phyloP scores from a whole-genome alignment of 2,329 filamentous ascomycete genomes.

The Falciphora oryzae region DNA sequence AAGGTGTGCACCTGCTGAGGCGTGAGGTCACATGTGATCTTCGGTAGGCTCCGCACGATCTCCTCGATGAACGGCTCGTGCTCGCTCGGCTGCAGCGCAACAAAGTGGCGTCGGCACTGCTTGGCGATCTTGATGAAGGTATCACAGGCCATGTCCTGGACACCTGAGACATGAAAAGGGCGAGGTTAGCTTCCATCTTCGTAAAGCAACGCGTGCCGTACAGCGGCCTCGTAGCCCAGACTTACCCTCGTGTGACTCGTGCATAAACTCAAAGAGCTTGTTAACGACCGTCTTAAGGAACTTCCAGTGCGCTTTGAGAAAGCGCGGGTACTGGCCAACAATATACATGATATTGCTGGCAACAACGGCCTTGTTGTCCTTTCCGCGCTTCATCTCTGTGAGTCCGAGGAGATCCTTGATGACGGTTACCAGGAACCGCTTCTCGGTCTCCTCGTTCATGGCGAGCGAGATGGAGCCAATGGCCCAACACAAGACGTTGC shows the following conservation, averaged over 20 bases:
- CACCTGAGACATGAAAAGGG: slow-evolving; percentile 45
- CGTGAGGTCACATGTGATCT: slow-evolving; percentile 90
- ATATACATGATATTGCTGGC: slow-evolving; percentile 99
- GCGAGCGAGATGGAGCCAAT: slow-evolving; percentile 97
- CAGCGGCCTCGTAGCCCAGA: slow-evolving; percentile 10
- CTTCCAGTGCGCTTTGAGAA: slow-evolving; percentile 99
- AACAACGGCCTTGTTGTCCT: slow-evolving; percentile 98
- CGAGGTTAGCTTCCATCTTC: slow-evolving; percentile 13
- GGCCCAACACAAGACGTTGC: slow-evolving; percentile 98
- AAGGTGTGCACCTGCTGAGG: slow-evolving; percentile 98
- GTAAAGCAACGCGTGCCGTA: background rate
- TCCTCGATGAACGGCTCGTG: slow-evolving; percentile 96
- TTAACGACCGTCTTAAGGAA: slow-evolving; percentile 99
- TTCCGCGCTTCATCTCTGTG: slow-evolving; percentile 98
- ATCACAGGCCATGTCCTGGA: slow-evolving; percentile 99
- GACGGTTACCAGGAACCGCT: slow-evolving; percentile 95
- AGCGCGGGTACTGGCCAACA: slow-evolving; percentile 95
- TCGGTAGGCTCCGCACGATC: slow-evolving; percentile 90
- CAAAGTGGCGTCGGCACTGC: slow-evolving; percentile 96
- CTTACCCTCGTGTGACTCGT: slow-evolving; percentile 93
- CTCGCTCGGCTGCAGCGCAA: slow-evolving; percentile 90
- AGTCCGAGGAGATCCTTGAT: slow-evolving; percentile 96
- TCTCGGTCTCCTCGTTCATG: slow-evolving; percentile 99
- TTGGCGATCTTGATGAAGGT: slow-evolving; percentile 99
- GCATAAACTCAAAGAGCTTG: slow-evolving; percentile 99